Conservation (phyloP, 2,329 filamentous ascomycete genomes). For the Botrytis fabae region DNA sequence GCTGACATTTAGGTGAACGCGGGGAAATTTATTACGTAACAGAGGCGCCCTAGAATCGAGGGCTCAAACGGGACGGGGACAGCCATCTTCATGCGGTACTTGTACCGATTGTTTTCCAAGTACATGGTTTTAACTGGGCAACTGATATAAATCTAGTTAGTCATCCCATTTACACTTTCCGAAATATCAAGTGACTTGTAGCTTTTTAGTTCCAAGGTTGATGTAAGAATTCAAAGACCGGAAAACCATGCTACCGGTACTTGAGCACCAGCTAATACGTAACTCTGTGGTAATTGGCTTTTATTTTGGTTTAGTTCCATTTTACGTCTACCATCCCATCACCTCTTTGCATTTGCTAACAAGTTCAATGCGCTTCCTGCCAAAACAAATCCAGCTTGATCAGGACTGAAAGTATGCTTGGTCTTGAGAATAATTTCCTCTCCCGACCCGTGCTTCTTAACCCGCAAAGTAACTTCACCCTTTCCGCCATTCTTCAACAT, state of each 20-base stretch:
- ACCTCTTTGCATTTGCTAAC: slow-evolving; percentile 60
- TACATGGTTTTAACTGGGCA: not conserved
- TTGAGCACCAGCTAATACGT: not conserved
- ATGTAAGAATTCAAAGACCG: not conserved
- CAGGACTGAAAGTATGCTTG: slow-evolving; percentile 84
- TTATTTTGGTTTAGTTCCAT: not conserved
- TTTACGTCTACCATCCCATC: slow-evolving; percentile 17
- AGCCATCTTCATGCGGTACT: not conserved
- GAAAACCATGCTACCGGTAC: not conserved
- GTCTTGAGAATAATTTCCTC: slow-evolving; percentile 70
- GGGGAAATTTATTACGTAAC: not conserved
- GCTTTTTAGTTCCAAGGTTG: not conserved
- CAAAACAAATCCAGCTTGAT: slow-evolving; percentile 89
- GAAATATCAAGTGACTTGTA: not conserved
- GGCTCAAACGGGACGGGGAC: not conserved
- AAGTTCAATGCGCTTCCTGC: slow-evolving; percentile 93
- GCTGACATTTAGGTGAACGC: not conserved
- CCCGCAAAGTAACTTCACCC: slow-evolving; percentile 69
- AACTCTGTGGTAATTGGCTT: not conserved
- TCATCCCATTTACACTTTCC: not conserved
- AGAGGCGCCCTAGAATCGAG: not conserved
- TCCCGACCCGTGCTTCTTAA: slow-evolving; percentile 61
- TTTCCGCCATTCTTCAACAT: slow-evolving; percentile 76
- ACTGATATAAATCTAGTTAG: not conserved
- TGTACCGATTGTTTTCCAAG: not conserved